Evolutionary conservation across 164 flowering plant genomes (phyloP).

Genomic region (Paratinospora sagittata): DNA sequence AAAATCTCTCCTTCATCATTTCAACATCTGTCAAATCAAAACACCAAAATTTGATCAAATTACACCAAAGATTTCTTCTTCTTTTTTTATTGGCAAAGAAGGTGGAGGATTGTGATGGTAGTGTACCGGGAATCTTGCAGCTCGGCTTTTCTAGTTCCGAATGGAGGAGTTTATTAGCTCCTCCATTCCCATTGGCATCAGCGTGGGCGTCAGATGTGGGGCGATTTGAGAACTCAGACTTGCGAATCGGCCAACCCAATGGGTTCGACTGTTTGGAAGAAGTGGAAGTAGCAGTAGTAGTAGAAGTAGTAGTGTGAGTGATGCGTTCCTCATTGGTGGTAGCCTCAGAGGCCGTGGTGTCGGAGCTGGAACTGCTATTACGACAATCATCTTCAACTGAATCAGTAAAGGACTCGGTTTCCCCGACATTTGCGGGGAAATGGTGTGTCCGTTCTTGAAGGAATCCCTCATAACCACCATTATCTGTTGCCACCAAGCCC

Average conservation of each 20-base stretch:
- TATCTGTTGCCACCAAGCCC: neutral
- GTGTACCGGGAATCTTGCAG: conserved; percentile 41
- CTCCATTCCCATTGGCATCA: neutral
- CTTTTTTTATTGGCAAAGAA: no score
- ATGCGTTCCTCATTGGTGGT: conserved; percentile 39
- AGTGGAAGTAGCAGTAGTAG: no score
- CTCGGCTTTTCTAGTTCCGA: conserved; percentile 39
- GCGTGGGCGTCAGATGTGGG: conserved; percentile 13
- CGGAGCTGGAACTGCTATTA: conserved; percentile 29
- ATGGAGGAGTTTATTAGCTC: conserved; percentile 21
- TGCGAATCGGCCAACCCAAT: conserved; percentile 2
- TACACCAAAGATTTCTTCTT: neutral
- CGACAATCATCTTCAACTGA: conserved; percentile 9
- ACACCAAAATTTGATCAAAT: conserved; percentile 6
- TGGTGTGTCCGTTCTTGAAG: neutral
- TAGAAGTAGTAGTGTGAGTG: conserved; percentile 17
- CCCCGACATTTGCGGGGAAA: neutral
- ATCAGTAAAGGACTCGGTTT: conserved; percentile 18
- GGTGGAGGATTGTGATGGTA: neutral
- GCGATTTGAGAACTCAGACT: conserved; percentile 25
- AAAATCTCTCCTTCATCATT: conserved; percentile 77
- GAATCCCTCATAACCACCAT: neutral
- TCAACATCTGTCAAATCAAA: conserved; percentile 37
- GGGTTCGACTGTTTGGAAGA: no score
- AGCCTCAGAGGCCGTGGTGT: conserved; percentile 36